Evolutionary conservation across 176 grass and related monocot species (phyloP).

Genomic region (Aegilops longissima): DNA sequence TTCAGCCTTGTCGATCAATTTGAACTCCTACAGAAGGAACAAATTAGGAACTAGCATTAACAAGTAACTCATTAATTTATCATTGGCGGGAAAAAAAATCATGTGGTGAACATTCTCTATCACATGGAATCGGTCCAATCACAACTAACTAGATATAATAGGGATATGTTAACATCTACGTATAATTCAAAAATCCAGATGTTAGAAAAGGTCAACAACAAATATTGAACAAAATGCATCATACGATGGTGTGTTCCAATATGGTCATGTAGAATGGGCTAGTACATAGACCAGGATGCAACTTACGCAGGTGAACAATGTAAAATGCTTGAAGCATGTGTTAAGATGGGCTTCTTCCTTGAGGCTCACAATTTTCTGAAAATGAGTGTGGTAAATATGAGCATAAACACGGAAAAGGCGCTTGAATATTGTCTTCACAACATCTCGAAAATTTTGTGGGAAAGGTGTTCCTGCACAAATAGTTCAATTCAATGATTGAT

Average conservation of each 20-base stretch:
- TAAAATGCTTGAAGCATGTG: constrained; percentile 99
- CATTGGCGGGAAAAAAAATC: not conserved
- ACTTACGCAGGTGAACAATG: constrained; percentile 89
- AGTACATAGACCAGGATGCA: not conserved
- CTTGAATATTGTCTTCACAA: constrained; percentile 96
- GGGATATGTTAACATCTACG: not conserved
- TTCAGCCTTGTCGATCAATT: constrained; percentile 87
- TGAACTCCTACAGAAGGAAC: constrained; percentile 68
- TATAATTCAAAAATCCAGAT: not conserved
- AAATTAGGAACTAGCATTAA: not conserved
- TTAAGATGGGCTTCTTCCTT: constrained; percentile 98
- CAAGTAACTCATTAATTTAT: not conserved
- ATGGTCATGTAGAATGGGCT: not conserved
- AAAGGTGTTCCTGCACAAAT: constrained; percentile 61
- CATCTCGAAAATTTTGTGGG: constrained; percentile 74
- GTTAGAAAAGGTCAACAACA: not conserved
- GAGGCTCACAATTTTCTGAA: constrained; percentile 92
- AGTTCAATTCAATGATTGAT: not conserved
- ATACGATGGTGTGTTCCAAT: not conserved
- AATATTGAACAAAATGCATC: not conserved
- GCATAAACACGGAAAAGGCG: constrained; percentile 93
- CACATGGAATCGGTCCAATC: not conserved
- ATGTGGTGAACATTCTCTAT: not conserved
- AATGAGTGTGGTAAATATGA: constrained; percentile 94
- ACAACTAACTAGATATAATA: not conserved